Conservation (phyloP, 305 asterid genomes). For the Caryopteris hybrid region DNA sequence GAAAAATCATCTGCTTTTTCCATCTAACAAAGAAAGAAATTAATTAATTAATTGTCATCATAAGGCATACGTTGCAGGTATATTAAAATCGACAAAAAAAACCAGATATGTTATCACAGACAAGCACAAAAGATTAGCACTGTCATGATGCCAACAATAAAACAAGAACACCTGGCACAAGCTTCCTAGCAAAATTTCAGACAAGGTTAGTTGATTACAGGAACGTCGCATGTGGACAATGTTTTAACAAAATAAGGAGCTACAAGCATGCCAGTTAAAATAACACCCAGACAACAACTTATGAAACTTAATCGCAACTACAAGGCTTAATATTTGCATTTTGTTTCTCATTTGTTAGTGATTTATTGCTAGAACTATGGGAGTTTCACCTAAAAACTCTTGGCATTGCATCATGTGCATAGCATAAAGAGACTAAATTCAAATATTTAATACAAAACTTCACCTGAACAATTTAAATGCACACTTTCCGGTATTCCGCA, state of each 20-base stretch:
- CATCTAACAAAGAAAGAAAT: conserved; percentile 51
- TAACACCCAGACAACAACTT: not conserved
- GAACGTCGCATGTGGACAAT: not conserved
- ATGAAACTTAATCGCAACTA: not conserved
- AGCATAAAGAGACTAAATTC: not conserved
- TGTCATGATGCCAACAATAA: not conserved
- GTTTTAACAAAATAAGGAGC: conserved; percentile 9
- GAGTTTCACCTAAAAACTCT: not conserved
- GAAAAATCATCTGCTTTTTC: conserved; percentile 62
- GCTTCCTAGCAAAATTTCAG: not conserved
- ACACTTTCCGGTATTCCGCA: not conserved
- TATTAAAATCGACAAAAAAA: not conserved
- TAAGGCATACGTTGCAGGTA: not conserved
- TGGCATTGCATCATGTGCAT: not conserved
- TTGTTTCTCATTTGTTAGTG: not conserved
- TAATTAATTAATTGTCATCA: conserved; percentile 6
- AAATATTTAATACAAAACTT: not conserved
- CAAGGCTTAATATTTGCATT: not conserved
- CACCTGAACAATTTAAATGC: not conserved
- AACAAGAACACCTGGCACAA: not conserved
- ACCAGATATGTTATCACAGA: not conserved
- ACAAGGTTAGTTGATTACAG: not conserved
- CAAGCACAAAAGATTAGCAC: not conserved
- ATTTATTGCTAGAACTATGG: not conserved
- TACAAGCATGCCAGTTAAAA: not conserved